Conservation (phyloP, 2,329 filamentous ascomycete species). For the Sarocladiaceae sp. region DNA sequence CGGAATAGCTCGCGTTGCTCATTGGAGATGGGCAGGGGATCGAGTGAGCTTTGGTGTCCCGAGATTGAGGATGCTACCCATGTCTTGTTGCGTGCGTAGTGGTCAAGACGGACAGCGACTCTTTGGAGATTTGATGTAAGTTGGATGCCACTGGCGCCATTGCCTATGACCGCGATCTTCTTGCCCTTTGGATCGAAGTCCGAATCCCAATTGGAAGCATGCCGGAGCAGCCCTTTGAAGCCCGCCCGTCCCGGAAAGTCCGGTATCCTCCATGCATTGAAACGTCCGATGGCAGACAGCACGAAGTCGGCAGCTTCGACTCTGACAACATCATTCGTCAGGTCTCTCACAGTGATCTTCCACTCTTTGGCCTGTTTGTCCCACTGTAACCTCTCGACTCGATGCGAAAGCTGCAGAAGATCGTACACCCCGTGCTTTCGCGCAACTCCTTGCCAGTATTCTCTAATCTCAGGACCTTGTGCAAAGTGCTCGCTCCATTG, state of each 20-base stretch:
- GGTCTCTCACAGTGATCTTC: constrained; percentile 3
- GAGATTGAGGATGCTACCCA: constrained; percentile 48
- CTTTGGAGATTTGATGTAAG: constrained; percentile 33
- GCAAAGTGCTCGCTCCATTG: constrained; percentile 15
- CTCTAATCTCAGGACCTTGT: constrained; percentile 11
- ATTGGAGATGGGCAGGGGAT: constrained; percentile 48
- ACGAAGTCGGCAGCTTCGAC: constrained; percentile 12
- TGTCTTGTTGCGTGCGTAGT: constrained; percentile 37
- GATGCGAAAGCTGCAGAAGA: constrained; percentile 44
- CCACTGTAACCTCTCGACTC: constrained; percentile 6
- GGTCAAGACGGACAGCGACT: constrained; percentile 31
- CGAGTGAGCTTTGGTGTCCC: constrained; percentile 48
- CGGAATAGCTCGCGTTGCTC: constrained; percentile 29
- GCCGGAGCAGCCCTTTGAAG: constrained; percentile 46
- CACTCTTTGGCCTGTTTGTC: constrained; percentile 10
- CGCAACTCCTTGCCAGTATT: constrained; percentile 43
- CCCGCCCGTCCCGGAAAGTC: constrained; percentile 38
- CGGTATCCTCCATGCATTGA: constrained; percentile 43
- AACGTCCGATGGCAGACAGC: constrained; percentile 11
- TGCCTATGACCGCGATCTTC: constrained; percentile 52
- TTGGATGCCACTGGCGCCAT: constrained; percentile 51
- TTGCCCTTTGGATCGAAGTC: constrained; percentile 44
- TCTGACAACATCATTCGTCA: neutral
- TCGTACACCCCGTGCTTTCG: constrained; percentile 57
- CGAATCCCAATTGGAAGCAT: constrained; percentile 49